phyloP scores from a whole-genome alignment of 768 basidiomycete species.

The Lactarius tabidus region DNA sequence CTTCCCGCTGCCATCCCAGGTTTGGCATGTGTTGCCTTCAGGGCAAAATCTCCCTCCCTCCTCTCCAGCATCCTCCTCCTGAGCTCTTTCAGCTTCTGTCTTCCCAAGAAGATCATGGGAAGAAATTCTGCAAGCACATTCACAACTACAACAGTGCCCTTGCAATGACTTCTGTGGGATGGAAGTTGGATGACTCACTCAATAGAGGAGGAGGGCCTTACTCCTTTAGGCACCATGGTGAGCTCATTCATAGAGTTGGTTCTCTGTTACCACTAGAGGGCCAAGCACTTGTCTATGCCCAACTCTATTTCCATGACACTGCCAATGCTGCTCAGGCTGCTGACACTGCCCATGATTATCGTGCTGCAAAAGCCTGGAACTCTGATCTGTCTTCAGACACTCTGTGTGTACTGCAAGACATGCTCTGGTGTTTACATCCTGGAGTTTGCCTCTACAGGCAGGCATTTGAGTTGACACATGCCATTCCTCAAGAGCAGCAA shows the following conservation, averaged over 20 bases:
- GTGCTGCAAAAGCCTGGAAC: background rate
- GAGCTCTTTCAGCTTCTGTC: too few species aligned
- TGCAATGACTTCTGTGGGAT: slow-evolving; percentile 1
- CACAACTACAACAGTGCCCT: background rate
- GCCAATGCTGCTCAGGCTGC: too few species aligned
- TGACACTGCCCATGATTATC: background rate
- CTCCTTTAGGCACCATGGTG: background rate
- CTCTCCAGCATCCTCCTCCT: too few species aligned
- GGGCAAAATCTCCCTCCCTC: too few species aligned
- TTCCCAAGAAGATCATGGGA: too few species aligned
- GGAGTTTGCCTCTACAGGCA: background rate
- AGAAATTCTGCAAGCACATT: background rate
- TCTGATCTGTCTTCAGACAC: background rate
- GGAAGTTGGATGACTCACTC: background rate
- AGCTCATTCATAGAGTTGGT: background rate
- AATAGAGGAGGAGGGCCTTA: background rate
- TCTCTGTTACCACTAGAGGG: background rate
- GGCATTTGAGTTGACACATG: background rate
- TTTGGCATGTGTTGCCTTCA: too few species aligned
- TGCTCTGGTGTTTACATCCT: background rate
- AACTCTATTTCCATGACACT: slow-evolving; percentile 1
- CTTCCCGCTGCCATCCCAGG: too few species aligned
- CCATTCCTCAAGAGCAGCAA: background rate
- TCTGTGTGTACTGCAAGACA: background rate
- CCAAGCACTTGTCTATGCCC: background rate